Conservation (phyloP, 1,284 basidiomycete species). For the Ganoderma meredithae region DNA sequence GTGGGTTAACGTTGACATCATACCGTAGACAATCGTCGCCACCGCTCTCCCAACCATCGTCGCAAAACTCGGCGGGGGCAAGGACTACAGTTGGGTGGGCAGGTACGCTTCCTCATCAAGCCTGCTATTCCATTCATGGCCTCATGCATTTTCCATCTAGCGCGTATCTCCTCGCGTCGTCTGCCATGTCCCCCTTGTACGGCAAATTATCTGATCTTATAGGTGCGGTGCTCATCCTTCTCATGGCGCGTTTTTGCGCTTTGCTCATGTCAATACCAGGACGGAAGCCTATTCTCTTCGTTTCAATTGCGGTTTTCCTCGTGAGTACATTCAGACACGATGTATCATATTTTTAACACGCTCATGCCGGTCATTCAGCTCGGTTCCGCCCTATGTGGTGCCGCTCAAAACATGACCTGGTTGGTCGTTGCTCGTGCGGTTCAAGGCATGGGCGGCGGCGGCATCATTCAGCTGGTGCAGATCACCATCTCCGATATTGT, state of each 20-base stretch:
- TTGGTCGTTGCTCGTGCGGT: slow-evolving; percentile 79
- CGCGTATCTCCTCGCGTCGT: slow-evolving; percentile 77
- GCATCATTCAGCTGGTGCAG: slow-evolving; percentile 69
- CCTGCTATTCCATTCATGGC: background rate
- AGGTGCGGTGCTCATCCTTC: slow-evolving; percentile 38
- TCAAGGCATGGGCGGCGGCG: slow-evolving; percentile 86
- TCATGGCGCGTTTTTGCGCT: background rate
- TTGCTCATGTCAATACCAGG: slow-evolving; percentile 45
- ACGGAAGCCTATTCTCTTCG: slow-evolving; percentile 78
- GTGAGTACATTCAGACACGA: slow-evolving; percentile 43
- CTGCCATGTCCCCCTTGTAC: slow-evolving; percentile 75
- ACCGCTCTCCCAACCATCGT: slow-evolving; percentile 87
- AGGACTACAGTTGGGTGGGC: slow-evolving; percentile 79
- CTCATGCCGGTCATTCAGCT: slow-evolving; percentile 48
- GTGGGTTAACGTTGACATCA: slow-evolving; percentile 1
- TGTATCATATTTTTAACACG: background rate
- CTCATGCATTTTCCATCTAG: slow-evolving; percentile 42
- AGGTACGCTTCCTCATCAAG: slow-evolving; percentile 51
- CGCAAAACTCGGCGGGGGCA: slow-evolving; percentile 69
- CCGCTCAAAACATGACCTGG: slow-evolving; percentile 81
- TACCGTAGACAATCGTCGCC: slow-evolving; percentile 71
- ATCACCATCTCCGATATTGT: slow-evolving; percentile 87
- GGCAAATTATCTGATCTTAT: slow-evolving; percentile 78
- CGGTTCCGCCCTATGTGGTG: slow-evolving; percentile 84
- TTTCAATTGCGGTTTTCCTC: slow-evolving; percentile 75